Evolutionary conservation across 495 filamentous ascomycete genomes (phyloP).

Genomic region (Podospora tetraspora): DNA sequence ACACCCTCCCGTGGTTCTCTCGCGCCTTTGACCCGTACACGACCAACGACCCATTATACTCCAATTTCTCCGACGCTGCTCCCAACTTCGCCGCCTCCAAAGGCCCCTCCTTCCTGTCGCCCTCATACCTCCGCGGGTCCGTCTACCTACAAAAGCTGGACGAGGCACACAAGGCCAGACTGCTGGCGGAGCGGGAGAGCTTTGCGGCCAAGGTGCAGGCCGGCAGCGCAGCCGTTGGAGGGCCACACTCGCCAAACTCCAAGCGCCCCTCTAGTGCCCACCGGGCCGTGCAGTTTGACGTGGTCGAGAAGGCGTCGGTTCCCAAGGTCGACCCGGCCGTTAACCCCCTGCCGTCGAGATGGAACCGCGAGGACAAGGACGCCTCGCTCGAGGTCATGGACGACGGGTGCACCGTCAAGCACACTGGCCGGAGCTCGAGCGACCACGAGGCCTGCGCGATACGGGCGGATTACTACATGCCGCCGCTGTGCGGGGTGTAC

Average conservation of each 20-base stretch:
- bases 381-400: slow-evolving; percentile 65
- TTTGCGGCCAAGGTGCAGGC: slow-evolving; percentile 30
- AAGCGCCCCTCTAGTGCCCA: slow-evolving; percentile 61
- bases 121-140: slow-evolving; percentile 76
- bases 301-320: slow-evolving; percentile 73
- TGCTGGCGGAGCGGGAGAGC: slow-evolving; percentile 33
- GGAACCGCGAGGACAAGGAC: slow-evolving; percentile 75
- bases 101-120: slow-evolving; percentile 56
- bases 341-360: slow-evolving; percentile 70
- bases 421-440: slow-evolving; percentile 40
- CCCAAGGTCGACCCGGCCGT: slow-evolving; percentile 47
- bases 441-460: slow-evolving; percentile 81
- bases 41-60: slow-evolving; percentile 27
- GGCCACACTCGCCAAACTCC: slow-evolving; percentile 55
- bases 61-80: slow-evolving; percentile 11
- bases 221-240: slow-evolving; percentile 52
- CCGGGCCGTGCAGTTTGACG: slow-evolving; percentile 75
- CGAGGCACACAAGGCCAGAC: slow-evolving; percentile 58
- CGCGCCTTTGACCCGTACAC: slow-evolving; percentile 54
- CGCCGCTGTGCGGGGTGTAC: slow-evolving; percentile 87
- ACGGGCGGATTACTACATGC: slow-evolving; percentile 84
- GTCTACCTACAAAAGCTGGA: slow-evolving; percentile 70
- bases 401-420: slow-evolving; percentile 76
- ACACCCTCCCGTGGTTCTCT: slow-evolving; percentile 51
- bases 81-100: slow-evolving; percentile 26